Evolutionary conservation across 169 alveolate genomes (phyloP), one percentile per base, ranked within the genome.

Genomic region (Amoebophrya sp.): DNA sequence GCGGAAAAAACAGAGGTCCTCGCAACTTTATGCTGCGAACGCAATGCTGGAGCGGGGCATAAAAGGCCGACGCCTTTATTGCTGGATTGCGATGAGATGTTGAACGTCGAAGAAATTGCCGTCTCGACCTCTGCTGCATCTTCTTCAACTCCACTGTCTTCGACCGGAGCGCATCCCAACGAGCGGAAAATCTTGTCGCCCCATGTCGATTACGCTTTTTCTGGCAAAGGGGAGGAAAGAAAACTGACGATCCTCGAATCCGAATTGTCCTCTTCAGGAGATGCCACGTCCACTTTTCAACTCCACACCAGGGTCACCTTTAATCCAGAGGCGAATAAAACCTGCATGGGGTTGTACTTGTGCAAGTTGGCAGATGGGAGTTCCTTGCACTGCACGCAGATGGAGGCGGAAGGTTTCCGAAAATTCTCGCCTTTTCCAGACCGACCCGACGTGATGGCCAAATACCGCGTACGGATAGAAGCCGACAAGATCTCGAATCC

Each of bases 391-490:
- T 96, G 97, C 90, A 96, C 99, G 0, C 99, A 97, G 94, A 97
- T 98, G 93, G 99, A 97, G 93, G 97, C 99, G 0, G 97, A 97
- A 90, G 93, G 93, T 83, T 92, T 55, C 92, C 93, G 93, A 6
- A 90, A 91, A 18, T 92, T 97, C 89, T 97, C 99, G 29, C 97
- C 94, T 93, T 96, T 95, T 95, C 94, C 96, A 65, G 99, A 97
- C 93, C 93, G 99, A 53, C 99, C 99, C 1, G 99, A 97, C 91
- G 97, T 97, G 76, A 96, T 97, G 96, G 92, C 98, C 90, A 41
- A 39, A 65, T 89, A 41, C n/a, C 92, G 93, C 91, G 97, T 96
- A 24, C 95, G 97, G 0, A 77, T 97, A 76, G 96, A 95, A 40
- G 99, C 98, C 14, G 98, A 96, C 94, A 96, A 96, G 93, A 54